Conservation (phyloP, 2,329 filamentous ascomycete genomes). For the Phialophora tarda region DNA sequence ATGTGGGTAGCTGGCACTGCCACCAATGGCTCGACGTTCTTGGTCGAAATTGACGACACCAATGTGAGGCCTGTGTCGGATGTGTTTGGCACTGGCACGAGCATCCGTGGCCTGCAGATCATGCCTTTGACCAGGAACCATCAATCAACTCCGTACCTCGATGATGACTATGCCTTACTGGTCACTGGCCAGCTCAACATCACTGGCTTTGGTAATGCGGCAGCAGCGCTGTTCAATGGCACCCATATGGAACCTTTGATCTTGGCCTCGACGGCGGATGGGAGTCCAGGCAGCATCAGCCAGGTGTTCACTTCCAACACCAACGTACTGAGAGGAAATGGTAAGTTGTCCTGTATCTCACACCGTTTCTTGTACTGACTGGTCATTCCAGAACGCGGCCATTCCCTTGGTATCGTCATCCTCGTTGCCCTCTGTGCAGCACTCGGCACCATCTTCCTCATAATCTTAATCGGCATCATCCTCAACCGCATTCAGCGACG, state of each 20-base stretch:
- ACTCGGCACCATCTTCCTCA: slow-evolving; percentile 55
- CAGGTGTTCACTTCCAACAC: slow-evolving; percentile 82
- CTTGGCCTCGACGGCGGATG: slow-evolving; percentile 71
- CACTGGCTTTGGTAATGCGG: slow-evolving; percentile 76
- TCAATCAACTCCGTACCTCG: slow-evolving; percentile 66
- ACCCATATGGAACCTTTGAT: slow-evolving; percentile 77
- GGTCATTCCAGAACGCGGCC: slow-evolving; percentile 43
- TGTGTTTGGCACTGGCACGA: slow-evolving; percentile 67
- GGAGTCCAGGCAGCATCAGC: slow-evolving; percentile 73
- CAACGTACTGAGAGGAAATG: slow-evolving; percentile 70
- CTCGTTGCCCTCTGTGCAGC: slow-evolving; percentile 56
- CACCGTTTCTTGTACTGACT: slow-evolving; percentile 13
- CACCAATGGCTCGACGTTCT: slow-evolving; percentile 70
- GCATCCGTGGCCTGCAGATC: slow-evolving; percentile 80
- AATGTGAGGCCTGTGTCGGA: slow-evolving; percentile 71
- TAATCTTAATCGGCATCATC: slow-evolving; percentile 54
- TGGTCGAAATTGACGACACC: slow-evolving; percentile 80
- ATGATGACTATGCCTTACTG: slow-evolving; percentile 73
- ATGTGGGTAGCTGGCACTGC: slow-evolving; percentile 82
- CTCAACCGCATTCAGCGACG: slow-evolving; percentile 55
- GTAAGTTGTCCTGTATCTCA: slow-evolving; percentile 55
- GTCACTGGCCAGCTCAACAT: slow-evolving; percentile 83
- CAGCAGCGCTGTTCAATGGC: slow-evolving; percentile 87
- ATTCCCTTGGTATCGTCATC: slow-evolving; percentile 53
- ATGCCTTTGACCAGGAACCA: slow-evolving; percentile 75